These are phyloP conservation scores for Bothriochloa decipiens DNA, from an alignment of 176 grass and related monocot genomes.

Conservation along the genomic window DNA sequence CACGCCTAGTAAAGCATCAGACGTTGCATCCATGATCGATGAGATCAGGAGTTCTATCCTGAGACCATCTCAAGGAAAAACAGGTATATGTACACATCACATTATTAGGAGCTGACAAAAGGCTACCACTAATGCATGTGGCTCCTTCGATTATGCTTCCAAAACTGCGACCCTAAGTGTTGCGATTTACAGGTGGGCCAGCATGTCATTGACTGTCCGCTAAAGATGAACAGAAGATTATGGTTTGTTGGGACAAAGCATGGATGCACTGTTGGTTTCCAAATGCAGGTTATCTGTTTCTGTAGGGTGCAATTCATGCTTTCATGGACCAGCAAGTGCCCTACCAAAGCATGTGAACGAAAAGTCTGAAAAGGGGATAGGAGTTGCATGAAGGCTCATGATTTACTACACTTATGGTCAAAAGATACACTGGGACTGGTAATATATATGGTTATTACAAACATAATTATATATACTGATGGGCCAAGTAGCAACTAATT, in stretches of 20 bases:
- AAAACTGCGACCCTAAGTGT: too few species aligned
- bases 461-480: too few species aligned
- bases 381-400: background rate
- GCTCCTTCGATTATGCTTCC: background rate
- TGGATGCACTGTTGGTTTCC: background rate
- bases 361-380: too few species aligned
- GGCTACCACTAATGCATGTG: background rate
- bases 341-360: background rate
- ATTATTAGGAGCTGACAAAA: background rate
- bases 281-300: background rate
- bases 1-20: constrained; percentile 12
- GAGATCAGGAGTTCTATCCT: background rate
- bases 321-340: too few species aligned
- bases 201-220: too few species aligned
- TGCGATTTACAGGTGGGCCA: too few species aligned
- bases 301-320: background rate
- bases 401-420: background rate
- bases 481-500: too few species aligned
- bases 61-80: background rate
- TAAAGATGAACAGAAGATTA: too few species aligned
- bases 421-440: too few species aligned
- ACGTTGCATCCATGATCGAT: constrained; percentile 14
- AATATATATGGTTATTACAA: too few species aligned
- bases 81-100: background rate
- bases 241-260: too few species aligned